Conservation (phyloP, 2,329 filamentous ascomycete genomes). For the Colletotrichum sansevieriae region DNA sequence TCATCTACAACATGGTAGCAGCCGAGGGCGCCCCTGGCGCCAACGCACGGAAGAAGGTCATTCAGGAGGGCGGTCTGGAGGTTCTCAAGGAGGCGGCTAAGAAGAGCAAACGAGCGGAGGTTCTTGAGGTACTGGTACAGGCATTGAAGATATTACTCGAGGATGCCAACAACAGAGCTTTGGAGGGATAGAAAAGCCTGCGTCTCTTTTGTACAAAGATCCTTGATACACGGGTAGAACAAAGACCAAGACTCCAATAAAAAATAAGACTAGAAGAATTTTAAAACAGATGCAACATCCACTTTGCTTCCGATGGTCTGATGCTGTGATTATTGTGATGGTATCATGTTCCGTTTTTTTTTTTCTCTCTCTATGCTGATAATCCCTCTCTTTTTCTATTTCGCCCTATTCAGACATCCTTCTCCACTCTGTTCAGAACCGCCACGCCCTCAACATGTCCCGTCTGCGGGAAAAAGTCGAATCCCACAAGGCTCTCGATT, state of each 20-base stretch:
- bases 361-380: not conserved
- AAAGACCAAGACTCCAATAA: slow-evolving; percentile 9
- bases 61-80: slow-evolving; percentile 73
- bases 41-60: slow-evolving; percentile 71
- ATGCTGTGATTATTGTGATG: slow-evolving; percentile 11
- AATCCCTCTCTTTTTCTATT: no score
- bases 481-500: slow-evolving; percentile 91
- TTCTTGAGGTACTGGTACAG: slow-evolving; percentile 79
- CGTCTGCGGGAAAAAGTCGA: slow-evolving; percentile 97
- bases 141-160: slow-evolving; percentile 77
- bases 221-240: slow-evolving; percentile 29
- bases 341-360: slow-evolving; percentile 25
- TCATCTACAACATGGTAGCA: slow-evolving; percentile 78
- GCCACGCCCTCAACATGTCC: slow-evolving; percentile 78
- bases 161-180: slow-evolving; percentile 41
- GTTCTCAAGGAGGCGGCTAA: slow-evolving; percentile 77
- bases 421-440: slow-evolving; percentile 70
- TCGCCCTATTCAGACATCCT: not conserved
- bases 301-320: not conserved
- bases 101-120: slow-evolving; percentile 75
- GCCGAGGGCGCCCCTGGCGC: slow-evolving; percentile 75
- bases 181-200: slow-evolving; percentile 23
- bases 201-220: slow-evolving; percentile 21
- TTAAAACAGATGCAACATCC: not conserved
- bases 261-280: slow-evolving; percentile 15